These are phyloP conservation scores for Endothia cerciana DNA, from an alignment of 2,329 filamentous ascomycete species.

Conservation along the genomic window DNA sequence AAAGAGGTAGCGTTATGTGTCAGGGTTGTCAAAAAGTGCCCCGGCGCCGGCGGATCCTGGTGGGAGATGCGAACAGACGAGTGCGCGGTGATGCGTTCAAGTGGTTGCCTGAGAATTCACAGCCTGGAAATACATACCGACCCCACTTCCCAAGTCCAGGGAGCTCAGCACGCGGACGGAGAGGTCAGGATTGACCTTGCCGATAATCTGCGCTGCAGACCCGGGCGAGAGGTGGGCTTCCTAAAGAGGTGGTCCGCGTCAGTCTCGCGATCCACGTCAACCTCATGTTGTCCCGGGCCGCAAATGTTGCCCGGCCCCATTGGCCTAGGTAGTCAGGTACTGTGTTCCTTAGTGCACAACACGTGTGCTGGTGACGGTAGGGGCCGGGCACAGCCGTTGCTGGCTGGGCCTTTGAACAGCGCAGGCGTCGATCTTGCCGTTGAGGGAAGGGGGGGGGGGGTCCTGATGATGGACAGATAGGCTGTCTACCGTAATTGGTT, in stretches of 20 bases:
- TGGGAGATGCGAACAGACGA: background rate
- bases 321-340: background rate
- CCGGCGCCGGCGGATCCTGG: background rate
- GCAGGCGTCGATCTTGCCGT: background rate
- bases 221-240: constrained; percentile 71
- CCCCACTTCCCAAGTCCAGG: constrained; percentile 68
- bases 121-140: constrained; percentile 62
- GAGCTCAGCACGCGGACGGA: constrained; percentile 71
- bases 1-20: background rate
- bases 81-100: background rate
- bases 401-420: background rate
- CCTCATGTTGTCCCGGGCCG: background rate
- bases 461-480: no score
- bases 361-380: background rate
- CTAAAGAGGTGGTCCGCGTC: constrained; percentile 46
- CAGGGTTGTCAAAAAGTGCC: background rate
- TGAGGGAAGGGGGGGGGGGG: no score
- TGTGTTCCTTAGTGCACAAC: no score
- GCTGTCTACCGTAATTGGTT: background rate
- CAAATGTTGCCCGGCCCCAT: background rate
- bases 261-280: background rate
- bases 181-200: constrained; percentile 76
- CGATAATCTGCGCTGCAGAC: constrained; percentile 76
- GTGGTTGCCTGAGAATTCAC: background rate
- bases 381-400: background rate